Evolutionary conservation across 2,329 filamentous ascomycete genomes (phyloP).

Genomic region (Fusarium poae): DNA sequence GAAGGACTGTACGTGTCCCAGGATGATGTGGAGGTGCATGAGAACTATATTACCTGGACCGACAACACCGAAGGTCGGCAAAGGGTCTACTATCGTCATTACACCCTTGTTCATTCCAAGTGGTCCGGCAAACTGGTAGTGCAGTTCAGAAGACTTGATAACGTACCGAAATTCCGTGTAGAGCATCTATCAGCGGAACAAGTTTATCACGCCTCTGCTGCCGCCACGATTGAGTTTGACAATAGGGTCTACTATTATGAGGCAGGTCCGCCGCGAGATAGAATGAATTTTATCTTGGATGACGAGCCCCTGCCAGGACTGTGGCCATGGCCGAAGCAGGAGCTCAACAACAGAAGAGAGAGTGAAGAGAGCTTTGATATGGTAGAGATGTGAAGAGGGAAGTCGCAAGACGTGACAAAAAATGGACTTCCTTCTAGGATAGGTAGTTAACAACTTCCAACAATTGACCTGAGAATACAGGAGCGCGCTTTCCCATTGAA

Average conservation of each 20-base stretch:
- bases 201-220: fast-evolving
- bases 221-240: fast-evolving
- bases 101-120: fast-evolving
- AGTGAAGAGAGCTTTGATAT: neutral
- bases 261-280: neutral
- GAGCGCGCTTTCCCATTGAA: neutral
- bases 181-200: neutral
- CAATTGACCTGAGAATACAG: neutral
- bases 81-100: neutral
- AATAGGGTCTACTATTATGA: neutral
- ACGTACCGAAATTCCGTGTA: neutral
- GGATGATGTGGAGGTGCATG: fast-evolving
- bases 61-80: fast-evolving
- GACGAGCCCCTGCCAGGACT: neutral
- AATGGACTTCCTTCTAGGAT: neutral
- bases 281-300: neutral
- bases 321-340: conserved; percentile 12
- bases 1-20: neutral
- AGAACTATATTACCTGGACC: neutral
- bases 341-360: fast-evolving
- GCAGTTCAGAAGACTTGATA: fast-evolving
- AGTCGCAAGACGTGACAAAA: neutral
- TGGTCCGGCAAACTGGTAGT: neutral
- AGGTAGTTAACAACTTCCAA: neutral
- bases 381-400: neutral